Base-by-base conservation (phyloP, 371 early-diverging fungal species). In the Syncephalastrum racemosum region DNA sequence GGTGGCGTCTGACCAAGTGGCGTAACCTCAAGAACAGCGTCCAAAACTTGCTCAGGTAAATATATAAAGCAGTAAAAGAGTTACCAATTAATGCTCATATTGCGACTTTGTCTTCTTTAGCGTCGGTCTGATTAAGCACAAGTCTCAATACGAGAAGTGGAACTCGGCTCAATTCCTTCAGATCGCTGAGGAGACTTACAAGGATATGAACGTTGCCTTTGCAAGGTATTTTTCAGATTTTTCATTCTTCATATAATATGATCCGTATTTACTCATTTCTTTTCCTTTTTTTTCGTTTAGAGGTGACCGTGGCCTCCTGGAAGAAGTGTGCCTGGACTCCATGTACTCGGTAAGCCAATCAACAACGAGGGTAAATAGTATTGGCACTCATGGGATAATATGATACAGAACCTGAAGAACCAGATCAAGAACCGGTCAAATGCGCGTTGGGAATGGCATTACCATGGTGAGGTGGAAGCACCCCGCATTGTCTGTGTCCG, bases 201-300 rank as follows among this genome's bases (percentile, higher is more conserved):
- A 80, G 50, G 73, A 76, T 47, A 88, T 89, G 90, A 89, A 89
- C 55, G 84, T 82, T 64, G 86, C 87, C 6, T 89, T 84, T 63
- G 86, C 90, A 24, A 73, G 79, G 75, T 81, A 67, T 43, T 44
- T 4, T 42, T n/a, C n/a, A n/a, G n/a, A n/a, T n/a, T n/a, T n/a
- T n/a, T n/a, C n/a, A n/a, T n/a, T n/a, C n/a, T n/a, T n/a, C n/a
- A 53, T 24, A 42, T 31, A 24, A 4, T 43, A 31, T 31, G 36
- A 31, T 49, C 24, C 13, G 3, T 24, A 23, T 13, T 16, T 41
- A 22, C 15, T 44, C 5, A 16, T 23, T 49, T 24, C 0, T 48
- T 48, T 4, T 48, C 1, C 5, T 1, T 16, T 44, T 16, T 3
- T 2, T 44, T 44, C 10, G 20, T 44, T n/a, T 67, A 79, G 79